These are phyloP conservation scores for Crithidia fasciculata DNA, from an alignment of 208 protist species.

Conservation along the genomic window DNA sequence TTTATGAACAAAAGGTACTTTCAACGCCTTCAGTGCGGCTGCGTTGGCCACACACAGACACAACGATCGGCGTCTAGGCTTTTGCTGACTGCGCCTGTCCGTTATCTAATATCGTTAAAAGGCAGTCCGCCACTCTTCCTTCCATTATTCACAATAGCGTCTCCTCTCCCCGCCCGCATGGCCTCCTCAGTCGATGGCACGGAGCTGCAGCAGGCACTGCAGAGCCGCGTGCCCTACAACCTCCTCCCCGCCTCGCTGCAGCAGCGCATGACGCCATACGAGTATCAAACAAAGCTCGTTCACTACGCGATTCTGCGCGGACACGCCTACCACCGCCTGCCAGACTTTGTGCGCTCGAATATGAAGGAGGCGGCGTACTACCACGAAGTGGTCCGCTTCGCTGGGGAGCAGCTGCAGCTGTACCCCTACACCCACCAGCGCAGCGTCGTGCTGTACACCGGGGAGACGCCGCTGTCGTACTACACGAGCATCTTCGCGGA, in stretches of 20 bases:
- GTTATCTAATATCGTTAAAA: no score
- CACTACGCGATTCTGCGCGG: constrained; percentile 56
- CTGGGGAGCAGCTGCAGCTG: constrained; percentile 62
- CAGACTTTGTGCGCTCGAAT: constrained; percentile 50
- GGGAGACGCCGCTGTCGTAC: constrained; percentile 74
- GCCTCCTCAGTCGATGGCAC: constrained; percentile 29
- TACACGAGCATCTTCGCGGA: constrained; percentile 76
- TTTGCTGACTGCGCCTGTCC: no score
- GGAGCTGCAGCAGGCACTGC: constrained; percentile 69
- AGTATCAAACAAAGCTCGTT: constrained; percentile 52
- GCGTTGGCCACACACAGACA: no score
- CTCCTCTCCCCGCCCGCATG: constrained; percentile 3
- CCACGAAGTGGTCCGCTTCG: constrained; percentile 60
- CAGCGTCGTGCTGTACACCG: constrained; percentile 66
- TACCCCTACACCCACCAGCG: constrained; percentile 81
- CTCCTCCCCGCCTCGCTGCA: constrained; percentile 60
- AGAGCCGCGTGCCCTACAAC: constrained; percentile 55
- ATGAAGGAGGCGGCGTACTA: constrained; percentile 79
- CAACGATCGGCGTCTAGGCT: no score
- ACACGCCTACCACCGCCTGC: constrained; percentile 71
- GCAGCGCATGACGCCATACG: constrained; percentile 58
- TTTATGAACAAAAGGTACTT: not conserved
- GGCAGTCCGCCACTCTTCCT: no score
- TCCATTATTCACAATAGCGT: not conserved
- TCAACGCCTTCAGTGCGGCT: no score